Conservation (phyloP, 1,284 basidiomycete species). For the Ceratobasidium papillatum region DNA sequence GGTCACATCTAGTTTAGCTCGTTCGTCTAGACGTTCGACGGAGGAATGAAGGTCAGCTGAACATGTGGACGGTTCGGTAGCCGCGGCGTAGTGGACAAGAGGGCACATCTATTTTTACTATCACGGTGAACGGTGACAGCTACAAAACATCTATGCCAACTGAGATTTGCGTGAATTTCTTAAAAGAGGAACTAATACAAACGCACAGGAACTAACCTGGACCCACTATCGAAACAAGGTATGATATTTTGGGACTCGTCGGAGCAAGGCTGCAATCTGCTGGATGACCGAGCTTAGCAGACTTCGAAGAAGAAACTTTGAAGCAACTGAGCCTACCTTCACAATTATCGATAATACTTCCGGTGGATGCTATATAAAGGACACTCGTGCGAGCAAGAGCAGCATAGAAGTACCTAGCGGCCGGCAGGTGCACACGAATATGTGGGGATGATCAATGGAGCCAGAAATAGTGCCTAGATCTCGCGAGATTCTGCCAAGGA, state of each 20-base stretch:
- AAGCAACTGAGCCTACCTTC: background rate
- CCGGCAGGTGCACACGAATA: background rate
- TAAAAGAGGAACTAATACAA: background rate
- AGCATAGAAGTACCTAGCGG: background rate
- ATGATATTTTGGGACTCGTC: no score
- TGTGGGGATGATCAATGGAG: background rate
- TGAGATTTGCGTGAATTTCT: background rate
- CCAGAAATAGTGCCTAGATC: conserved; percentile 6
- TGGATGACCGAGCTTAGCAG: background rate
- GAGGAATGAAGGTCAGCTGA: conserved; percentile 2
- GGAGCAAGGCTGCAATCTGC: no score
- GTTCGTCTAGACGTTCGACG: background rate
- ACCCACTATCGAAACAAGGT: background rate
- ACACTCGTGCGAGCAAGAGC: background rate
- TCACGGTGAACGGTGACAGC: background rate
- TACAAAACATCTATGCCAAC: background rate
- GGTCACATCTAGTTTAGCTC: background rate
- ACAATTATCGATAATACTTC: background rate
- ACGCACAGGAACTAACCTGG: background rate
- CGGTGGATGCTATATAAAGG: background rate
- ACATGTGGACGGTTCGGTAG: background rate
- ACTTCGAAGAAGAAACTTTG: background rate
- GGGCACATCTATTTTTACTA: background rate
- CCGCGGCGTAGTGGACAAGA: background rate
- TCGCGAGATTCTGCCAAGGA: conserved; percentile 25